A percentile compares a stretch with the other conserved stretches of the same genome.
Conservation (phyloP, 345 rosid genomes). For the Stellera chamaejasme region DNA sequence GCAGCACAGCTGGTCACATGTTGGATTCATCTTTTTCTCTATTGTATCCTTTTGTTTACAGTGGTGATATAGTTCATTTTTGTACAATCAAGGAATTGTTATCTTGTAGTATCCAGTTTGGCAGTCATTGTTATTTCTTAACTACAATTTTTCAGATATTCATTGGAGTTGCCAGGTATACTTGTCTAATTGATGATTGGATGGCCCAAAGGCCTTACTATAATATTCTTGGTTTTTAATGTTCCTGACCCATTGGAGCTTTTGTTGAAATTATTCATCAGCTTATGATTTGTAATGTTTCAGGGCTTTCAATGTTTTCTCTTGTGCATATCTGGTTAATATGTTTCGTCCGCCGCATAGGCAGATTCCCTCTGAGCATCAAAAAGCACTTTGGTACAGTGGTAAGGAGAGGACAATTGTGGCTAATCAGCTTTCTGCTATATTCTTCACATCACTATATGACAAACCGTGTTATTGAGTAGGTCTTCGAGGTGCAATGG, state of each 20-base stretch:
- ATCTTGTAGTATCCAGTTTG: neutral
- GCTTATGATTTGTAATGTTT: constrained; percentile 18
- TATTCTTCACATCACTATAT: constrained; percentile 10
- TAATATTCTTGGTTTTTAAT: neutral
- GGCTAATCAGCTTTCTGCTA: neutral
- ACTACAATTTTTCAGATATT: constrained; percentile 55
- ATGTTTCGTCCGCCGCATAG: constrained; percentile 72
- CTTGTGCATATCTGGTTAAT: constrained; percentile 90
- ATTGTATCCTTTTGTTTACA: constrained; percentile 69
- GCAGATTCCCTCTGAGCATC: constrained; percentile 80
- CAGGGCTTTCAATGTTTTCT: constrained; percentile 92
- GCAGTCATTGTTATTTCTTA: constrained; percentile 36
- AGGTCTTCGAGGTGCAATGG: constrained; percentile 99
- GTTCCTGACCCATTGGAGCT: neutral
- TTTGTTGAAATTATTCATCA: constrained; percentile 19
- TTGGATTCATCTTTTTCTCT: constrained; percentile 91
- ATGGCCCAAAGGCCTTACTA: neutral
- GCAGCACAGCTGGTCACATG: constrained; percentile 97
- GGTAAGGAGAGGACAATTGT: constrained; percentile 45
- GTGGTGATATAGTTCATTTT: neutral
- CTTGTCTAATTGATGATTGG: neutral
- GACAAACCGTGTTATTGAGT: constrained; percentile 19
- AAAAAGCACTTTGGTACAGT: constrained; percentile 98
- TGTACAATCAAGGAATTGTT: constrained; percentile 1
- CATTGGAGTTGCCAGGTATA: constrained; percentile 80